These are phyloP conservation scores for Tricholoma saponaceum DNA, from an alignment of 768 basidiomycete species.

Conservation along the genomic window DNA sequence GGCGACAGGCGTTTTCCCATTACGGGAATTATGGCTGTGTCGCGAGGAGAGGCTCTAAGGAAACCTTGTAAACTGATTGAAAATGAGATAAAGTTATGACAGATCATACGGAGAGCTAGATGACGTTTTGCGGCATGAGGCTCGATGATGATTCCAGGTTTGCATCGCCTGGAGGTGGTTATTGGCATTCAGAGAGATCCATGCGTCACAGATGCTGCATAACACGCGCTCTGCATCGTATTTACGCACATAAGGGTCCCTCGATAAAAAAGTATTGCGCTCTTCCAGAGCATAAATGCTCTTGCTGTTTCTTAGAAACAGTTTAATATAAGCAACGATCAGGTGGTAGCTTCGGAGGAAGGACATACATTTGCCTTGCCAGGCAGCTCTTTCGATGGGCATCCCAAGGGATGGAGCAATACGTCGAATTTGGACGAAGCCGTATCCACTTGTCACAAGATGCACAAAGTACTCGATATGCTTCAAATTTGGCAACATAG, in stretches of 20 bases:
- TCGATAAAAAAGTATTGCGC: constrained; percentile 50
- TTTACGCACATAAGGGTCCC: constrained; percentile 67
- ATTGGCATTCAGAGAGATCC: constrained; percentile 56
- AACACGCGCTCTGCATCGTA: constrained; percentile 70
- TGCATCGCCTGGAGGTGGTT: constrained; percentile 60
- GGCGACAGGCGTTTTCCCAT: background rate
- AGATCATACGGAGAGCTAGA: constrained; percentile 10
- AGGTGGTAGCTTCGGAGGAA: background rate
- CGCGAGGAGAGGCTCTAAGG: background rate
- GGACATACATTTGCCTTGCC: constrained; percentile 66
- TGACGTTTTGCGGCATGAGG: constrained; percentile 43
- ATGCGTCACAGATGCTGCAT: constrained; percentile 64
- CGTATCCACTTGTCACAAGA: constrained; percentile 85
- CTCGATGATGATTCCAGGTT: constrained; percentile 61
- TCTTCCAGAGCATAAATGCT: constrained; percentile 58
- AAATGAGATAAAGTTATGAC: background rate
- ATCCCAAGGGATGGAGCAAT: constrained; percentile 85
- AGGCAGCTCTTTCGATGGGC: constrained; percentile 81
- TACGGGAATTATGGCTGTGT: background rate
- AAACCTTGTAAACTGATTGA: background rate
- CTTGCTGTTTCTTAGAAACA: constrained; percentile 33
- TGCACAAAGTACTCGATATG: constrained; percentile 75
- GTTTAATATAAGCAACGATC: constrained; percentile 1
- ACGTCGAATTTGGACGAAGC: constrained; percentile 78
- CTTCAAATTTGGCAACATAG: constrained; percentile 74